These are phyloP conservation scores for Sonneratia alba DNA, from an alignment of 345 rosid genomes.

Conservation along the genomic window DNA sequence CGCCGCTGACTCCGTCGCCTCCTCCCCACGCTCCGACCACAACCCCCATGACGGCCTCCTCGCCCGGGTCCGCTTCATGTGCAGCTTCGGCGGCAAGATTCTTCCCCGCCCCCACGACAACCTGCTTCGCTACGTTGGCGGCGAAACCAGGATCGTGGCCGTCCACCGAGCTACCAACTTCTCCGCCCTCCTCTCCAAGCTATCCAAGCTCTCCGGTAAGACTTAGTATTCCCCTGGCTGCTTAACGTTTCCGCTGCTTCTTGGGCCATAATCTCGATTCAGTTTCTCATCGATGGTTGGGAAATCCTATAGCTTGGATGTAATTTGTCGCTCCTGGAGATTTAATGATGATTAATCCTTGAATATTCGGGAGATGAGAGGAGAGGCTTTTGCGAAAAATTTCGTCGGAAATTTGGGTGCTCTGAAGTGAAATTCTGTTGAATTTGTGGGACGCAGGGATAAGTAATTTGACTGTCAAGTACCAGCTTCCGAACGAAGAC, in stretches of 20 bases:
- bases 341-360: background rate
- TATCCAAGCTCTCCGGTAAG: constrained; percentile 70
- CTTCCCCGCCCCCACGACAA: constrained; percentile 94
- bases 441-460: constrained; percentile 27
- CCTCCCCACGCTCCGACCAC: constrained; percentile 76
- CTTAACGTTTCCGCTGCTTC: background rate
- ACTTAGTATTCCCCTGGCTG: background rate
- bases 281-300: background rate
- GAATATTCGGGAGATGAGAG: background rate
- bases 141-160: constrained; percentile 89
- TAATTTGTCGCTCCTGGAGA: background rate
- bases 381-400: background rate
- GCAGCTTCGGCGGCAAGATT: constrained; percentile 93
- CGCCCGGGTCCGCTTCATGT: constrained; percentile 72
- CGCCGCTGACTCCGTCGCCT: constrained; percentile 48
- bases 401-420: background rate
- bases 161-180: constrained; percentile 58
- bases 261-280: background rate
- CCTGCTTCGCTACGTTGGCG: constrained; percentile 88
- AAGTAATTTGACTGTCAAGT: constrained; percentile 59
- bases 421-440: background rate
- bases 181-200: constrained; percentile 51
- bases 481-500: constrained; percentile 94
- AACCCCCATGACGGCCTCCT: constrained; percentile 17
- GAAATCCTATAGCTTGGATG: background rate